Percentiles rank a stretch among this genome's conserved stretches.
Evolutionary conservation across 2,329 filamentous ascomycete genomes (phyloP).

Genomic region (Fusarium nodosum): DNA sequence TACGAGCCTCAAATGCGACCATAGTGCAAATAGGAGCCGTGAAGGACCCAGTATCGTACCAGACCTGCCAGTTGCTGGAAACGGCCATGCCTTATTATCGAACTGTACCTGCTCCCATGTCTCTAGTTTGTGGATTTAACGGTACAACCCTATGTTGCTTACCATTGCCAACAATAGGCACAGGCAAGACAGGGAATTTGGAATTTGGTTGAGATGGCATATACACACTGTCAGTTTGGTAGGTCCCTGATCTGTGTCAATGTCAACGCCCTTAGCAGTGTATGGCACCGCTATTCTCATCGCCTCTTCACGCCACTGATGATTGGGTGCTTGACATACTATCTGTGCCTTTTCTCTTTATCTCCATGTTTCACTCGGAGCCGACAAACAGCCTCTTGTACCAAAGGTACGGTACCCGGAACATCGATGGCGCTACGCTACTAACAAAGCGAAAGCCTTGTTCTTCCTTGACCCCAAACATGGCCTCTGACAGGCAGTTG

Average conservation of each 20-base stretch:
- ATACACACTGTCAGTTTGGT: not conserved
- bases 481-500: constrained; percentile 4
- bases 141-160: constrained; percentile 9
- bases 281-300: not conserved
- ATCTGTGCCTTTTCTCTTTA: constrained; percentile 2
- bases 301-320: constrained; percentile 11
- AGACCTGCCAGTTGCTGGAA: constrained; percentile 45
- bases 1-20: constrained; percentile 36
- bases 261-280: constrained; percentile 7
- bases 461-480: not conserved
- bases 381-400: constrained; percentile 25
- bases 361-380: constrained; percentile 33
- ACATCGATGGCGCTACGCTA: constrained; percentile 20
- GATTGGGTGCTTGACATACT: not conserved
- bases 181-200: not conserved
- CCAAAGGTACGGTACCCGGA: constrained; percentile 34
- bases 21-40: constrained; percentile 19
- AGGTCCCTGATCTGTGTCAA: constrained; percentile 12
- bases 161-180: not conserved
- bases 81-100: constrained; percentile 16
- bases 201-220: not conserved
- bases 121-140: constrained; percentile 19
- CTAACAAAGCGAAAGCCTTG: constrained; percentile 6
- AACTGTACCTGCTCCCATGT: constrained; percentile 5
- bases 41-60: constrained; percentile 34